Evolutionary conservation across 2,329 filamentous ascomycete species (phyloP).

Genomic region (Dactylellina leptospora): DNA sequence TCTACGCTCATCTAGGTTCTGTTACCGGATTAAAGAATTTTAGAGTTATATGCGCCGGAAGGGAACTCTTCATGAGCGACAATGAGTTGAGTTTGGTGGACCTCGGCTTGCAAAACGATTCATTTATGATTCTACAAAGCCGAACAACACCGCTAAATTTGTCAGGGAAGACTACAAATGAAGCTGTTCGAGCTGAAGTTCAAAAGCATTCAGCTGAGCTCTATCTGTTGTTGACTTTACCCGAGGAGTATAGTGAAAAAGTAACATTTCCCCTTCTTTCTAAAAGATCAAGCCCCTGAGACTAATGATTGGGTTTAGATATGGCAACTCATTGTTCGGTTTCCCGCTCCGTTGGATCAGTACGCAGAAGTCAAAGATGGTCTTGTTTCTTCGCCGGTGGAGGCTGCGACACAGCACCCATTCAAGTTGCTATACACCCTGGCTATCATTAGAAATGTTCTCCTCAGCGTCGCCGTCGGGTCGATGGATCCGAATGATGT

Average conservation of each 20-base stretch:
- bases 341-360: conserved; percentile 31
- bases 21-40: conserved; percentile 52
- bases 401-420: conserved; percentile 29
- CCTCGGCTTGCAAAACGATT: conserved; percentile 52
- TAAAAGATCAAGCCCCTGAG: background rate
- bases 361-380: conserved; percentile 43
- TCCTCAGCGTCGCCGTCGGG: conserved; percentile 7
- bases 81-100: conserved; percentile 54
- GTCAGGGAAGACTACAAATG: conserved; percentile 43
- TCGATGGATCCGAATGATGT: conserved; percentile 28
- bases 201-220: conserved; percentile 83
- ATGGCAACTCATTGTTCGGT: conserved; percentile 42
- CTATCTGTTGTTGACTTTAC: conserved; percentile 80
- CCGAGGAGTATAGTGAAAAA: conserved; percentile 61
- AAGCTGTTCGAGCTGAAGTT: conserved; percentile 77
- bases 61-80: conserved; percentile 55
- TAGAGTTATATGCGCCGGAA: conserved; percentile 54
- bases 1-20: conserved; percentile 29
- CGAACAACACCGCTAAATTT: conserved; percentile 35
- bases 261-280: background rate
- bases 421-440: conserved; percentile 46
- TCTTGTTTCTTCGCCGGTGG: conserved; percentile 23
- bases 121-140: conserved; percentile 50
- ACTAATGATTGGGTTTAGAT: conserved; percentile 29
- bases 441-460: conserved; percentile 20